Conservation (phyloP, 495 filamentous ascomycete genomes). For the Beverwykella pulmonaria region DNA sequence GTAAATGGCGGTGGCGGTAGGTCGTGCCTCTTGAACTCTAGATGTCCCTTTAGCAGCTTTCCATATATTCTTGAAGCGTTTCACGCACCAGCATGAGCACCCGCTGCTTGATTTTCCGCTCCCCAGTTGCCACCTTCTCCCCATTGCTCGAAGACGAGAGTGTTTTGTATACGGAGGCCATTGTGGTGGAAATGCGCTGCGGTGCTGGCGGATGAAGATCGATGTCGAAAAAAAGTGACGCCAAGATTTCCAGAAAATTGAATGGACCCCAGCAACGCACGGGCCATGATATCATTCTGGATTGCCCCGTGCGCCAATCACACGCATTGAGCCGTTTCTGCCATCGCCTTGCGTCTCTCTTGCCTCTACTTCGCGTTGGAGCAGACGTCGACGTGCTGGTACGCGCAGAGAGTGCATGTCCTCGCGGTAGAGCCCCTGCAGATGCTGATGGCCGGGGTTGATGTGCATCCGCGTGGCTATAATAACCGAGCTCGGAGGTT, state of each 20-base stretch:
- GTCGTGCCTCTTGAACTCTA: slow-evolving; percentile 57
- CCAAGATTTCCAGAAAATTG: slow-evolving; percentile 10
- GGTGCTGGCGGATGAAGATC: background rate
- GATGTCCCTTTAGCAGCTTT: background rate
- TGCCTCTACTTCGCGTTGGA: background rate
- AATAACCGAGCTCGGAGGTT: background rate
- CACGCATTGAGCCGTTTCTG: background rate
- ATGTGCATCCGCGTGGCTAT: background rate
- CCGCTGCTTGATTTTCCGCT: slow-evolving; percentile 67
- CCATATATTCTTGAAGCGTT: background rate
- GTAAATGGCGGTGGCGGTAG: slow-evolving; percentile 87
- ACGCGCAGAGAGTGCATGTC: background rate
- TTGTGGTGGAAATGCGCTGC: slow-evolving; percentile 48
- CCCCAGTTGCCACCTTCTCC: slow-evolving; percentile 45
- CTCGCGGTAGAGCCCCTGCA: background rate
- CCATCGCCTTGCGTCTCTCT: background rate
- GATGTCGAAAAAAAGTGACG: slow-evolving; percentile 13
- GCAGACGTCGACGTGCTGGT: background rate
- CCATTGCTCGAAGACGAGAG: slow-evolving; percentile 62
- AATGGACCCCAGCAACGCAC: background rate
- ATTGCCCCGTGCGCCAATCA: background rate
- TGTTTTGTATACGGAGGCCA: slow-evolving; percentile 95
- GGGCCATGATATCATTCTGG: background rate
- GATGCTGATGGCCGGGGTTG: background rate
- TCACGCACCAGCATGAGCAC: slow-evolving; percentile 70